Conservation (phyloP, 2,329 filamentous ascomycete genomes). For the Phaeosphaeriaceae sp. region DNA sequence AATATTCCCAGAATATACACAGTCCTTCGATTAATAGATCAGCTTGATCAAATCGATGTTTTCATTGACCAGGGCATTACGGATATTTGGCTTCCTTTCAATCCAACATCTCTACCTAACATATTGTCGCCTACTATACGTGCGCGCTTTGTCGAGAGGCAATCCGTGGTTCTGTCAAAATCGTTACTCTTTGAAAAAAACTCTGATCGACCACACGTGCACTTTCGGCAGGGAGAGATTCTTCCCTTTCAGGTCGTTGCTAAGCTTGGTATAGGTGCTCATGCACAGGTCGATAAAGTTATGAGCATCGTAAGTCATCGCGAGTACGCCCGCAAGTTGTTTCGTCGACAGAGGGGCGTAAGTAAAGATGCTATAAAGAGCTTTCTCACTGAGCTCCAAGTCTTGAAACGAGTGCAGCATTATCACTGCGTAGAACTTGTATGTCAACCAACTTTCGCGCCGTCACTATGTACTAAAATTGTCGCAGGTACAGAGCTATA, state of each 20-base stretch:
- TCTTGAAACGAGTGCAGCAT: slow-evolving; percentile 12
- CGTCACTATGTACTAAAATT: too few species aligned
- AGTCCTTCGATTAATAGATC: slow-evolving; percentile 6
- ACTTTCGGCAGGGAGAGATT: slow-evolving; percentile 3
- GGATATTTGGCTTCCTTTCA: slow-evolving; percentile 17
- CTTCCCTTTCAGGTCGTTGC: slow-evolving; percentile 11
- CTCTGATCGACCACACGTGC: slow-evolving; percentile 1
- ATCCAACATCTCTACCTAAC: slow-evolving; percentile 5
- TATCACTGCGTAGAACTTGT: slow-evolving; percentile 10
- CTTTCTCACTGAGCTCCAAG: slow-evolving; percentile 8
- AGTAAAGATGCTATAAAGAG: slow-evolving; percentile 11
- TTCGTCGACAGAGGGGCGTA: slow-evolving; percentile 2
- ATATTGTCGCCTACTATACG: slow-evolving; percentile 4
- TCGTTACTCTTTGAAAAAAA: slow-evolving; percentile 12
- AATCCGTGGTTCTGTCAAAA: slow-evolving; percentile 11
- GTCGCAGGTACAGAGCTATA: slow-evolving; percentile 33
- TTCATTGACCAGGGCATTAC: slow-evolving; percentile 13
- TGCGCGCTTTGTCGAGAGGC: slow-evolving; percentile 7
- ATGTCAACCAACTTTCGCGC: background rate
- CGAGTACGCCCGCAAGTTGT: slow-evolving; percentile 7
- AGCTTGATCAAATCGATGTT: slow-evolving; percentile 6
- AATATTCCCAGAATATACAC: slow-evolving; percentile 11
- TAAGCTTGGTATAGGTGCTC: slow-evolving; percentile 7
- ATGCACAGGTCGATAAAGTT: slow-evolving; percentile 13
- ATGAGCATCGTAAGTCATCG: slow-evolving; percentile 1